A percentile compares a stretch with the other conserved stretches of the same genome.
phyloP scores from a whole-genome alignment of 768 basidiomycete genomes.

The Pleurotus cornucopiae region DNA sequence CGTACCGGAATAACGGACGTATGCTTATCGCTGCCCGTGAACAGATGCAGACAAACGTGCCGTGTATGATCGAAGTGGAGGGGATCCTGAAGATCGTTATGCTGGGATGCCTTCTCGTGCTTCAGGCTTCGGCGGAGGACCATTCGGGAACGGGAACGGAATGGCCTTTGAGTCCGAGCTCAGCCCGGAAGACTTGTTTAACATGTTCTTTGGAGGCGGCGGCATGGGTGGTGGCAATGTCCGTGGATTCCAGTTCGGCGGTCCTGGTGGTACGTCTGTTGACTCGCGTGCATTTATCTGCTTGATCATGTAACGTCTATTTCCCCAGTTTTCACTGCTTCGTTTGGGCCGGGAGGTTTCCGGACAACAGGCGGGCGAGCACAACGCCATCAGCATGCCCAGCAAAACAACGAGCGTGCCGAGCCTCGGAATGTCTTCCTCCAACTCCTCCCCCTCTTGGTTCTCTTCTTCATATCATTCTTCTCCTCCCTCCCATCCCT shows the following conservation, averaged over 20 bases:
- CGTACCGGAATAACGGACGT: too few relatives aligned
- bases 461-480: conserved; percentile 82
- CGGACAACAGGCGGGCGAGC: conserved; percentile 52
- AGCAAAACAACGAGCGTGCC: conserved; percentile 25
- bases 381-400: conserved; percentile 27
- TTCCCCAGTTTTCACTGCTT: conserved; percentile 63
- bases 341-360: conserved; percentile 84
- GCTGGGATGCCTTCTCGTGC: conserved; percentile 60
- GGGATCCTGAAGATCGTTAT: conserved; percentile 85
- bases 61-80: conserved; percentile 78
- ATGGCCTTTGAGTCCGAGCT: conserved; percentile 69
- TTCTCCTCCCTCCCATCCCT: conserved; percentile 76
- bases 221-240: conserved; percentile 49
- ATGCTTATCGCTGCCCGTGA: background rate
- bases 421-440: conserved; percentile 61
- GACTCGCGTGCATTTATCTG: background rate
- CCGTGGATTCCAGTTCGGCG: conserved; percentile 45
- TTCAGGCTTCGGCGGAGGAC: conserved; percentile 43
- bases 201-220: conserved; percentile 94
- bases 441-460: conserved; percentile 80
- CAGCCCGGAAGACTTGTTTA: conserved; percentile 94
- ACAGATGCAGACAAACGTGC: conserved; percentile 85
- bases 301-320: conserved; percentile 6
- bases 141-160: conserved; percentile 45
- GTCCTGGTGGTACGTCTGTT: conserved; percentile 30